phyloP scores from a whole-genome alignment of 495 filamentous ascomycete species.

The Cercophora scortea region DNA sequence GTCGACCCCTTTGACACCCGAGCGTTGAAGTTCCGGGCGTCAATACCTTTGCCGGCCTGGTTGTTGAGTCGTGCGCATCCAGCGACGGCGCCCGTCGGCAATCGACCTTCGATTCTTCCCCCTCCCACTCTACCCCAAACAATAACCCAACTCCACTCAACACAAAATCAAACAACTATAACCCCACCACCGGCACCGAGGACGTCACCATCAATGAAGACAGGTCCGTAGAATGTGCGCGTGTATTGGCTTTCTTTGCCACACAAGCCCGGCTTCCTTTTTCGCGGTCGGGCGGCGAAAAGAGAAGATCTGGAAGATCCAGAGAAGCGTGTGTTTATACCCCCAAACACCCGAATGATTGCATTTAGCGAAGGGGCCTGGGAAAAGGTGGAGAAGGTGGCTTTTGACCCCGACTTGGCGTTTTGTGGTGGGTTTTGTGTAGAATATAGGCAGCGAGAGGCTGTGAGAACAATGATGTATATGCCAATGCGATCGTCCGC shows the following conservation, averaged over 20 bases:
- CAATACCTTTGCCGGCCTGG: constrained; percentile 47
- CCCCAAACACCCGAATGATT: constrained; percentile 21
- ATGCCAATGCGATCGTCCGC: background rate
- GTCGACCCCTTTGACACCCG: constrained; percentile 63
- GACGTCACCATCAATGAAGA: background rate
- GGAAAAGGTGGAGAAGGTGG: constrained; percentile 1
- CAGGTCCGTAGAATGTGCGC: constrained; percentile 1
- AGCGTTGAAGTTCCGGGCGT: constrained; percentile 65
- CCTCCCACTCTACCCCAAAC: background rate
- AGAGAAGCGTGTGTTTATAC: constrained; percentile 10
- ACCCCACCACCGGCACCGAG: background rate
- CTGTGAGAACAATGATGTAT: constrained; percentile 9
- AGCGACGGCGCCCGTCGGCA: background rate
- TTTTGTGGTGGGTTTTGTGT: constrained; percentile 20
- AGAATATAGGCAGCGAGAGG: constrained; percentile 13
- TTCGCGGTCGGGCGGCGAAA: too few relatives aligned
- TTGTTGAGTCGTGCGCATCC: constrained; percentile 16
- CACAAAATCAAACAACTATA: background rate
- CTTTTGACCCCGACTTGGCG: constrained; percentile 18
- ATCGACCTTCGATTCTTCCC: constrained; percentile 1
- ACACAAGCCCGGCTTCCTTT: too few relatives aligned
- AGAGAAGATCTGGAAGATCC: background rate
- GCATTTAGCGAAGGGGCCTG: constrained; percentile 24
- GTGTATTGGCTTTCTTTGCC: too few relatives aligned
- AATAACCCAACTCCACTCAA: background rate